Conservation (phyloP, 352 stramenopile species). For the Phytophthora pistaciae region DNA sequence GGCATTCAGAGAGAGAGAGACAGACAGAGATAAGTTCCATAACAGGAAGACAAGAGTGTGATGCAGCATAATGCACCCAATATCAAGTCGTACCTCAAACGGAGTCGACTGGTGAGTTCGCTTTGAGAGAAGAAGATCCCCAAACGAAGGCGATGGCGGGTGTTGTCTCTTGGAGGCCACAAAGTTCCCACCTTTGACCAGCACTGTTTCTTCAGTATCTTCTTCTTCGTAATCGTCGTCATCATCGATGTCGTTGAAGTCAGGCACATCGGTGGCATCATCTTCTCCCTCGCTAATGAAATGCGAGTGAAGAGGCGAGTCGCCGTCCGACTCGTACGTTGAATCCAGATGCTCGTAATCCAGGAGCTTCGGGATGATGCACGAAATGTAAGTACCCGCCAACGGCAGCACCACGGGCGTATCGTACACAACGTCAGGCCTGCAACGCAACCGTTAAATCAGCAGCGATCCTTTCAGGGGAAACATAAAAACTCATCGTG, state of each 20-base stretch:
- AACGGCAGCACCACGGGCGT: constrained; percentile 66
- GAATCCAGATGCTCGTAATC: constrained; percentile 58
- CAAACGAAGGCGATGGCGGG: constrained; percentile 69
- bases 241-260: constrained; percentile 49
- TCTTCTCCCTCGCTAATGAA: constrained; percentile 67
- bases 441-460: constrained; percentile 16
- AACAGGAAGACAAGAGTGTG: background rate
- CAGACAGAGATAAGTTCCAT: background rate
- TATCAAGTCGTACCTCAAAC: constrained; percentile 56
- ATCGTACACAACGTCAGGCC: constrained; percentile 62
- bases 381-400: constrained; percentile 80
- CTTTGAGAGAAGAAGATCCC: constrained; percentile 76
- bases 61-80: background rate
- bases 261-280: constrained; percentile 34
- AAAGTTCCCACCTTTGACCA: constrained; percentile 59
- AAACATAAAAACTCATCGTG: background rate
- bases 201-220: constrained; percentile 30
- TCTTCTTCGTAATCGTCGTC: constrained; percentile 35
- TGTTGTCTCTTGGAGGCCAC: constrained; percentile 44
- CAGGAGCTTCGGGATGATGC: constrained; percentile 75
- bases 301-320: constrained; percentile 57
- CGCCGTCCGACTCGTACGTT: constrained; percentile 36
- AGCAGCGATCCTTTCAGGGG: background rate
- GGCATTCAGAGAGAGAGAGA: background rate
- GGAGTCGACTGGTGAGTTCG: constrained; percentile 52